Base-by-base conservation (phyloP, 176 grass and related monocot species). In the Melocanna baccifera region DNA sequence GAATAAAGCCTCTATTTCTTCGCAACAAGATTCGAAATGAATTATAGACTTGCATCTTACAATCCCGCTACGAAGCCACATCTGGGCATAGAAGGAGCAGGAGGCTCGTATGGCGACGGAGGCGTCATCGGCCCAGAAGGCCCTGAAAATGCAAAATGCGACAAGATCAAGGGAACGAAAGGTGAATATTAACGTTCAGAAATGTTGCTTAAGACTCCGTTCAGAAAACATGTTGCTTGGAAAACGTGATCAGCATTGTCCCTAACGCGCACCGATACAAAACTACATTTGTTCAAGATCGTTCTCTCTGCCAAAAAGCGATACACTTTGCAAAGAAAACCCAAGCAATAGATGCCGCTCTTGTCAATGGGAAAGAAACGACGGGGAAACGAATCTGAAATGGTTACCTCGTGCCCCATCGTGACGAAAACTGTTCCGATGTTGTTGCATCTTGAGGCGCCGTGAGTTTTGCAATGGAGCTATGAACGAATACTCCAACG, bases 61-160 rank as follows among this genome's bases (percentile, higher is more conserved):
- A 86, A 90, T 83, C 84, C 79, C 46, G 23, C 62, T 4, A 90
- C 14, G 79, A 90, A 86, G 73, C 47, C 61, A 6, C 66, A 45
- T 5, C 29, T 72, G 10, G 73, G 50, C 57, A 16, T 22, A 1
- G 79, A 79, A 23, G 47, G 66, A 13, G 71, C 66, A 9, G 65
- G 66, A 3, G 45, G 46, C 28, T 82, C 72, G 3, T 28, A 23
- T 15, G 23, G 36, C 65, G 84, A 66, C 18, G 88, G 83, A 56
- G 84, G 84, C 39, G 79, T 40, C 84, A 86, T 86, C n/a, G 73
- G 37, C 28, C 3, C 39, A 56, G 81, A 12, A 13, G 22, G 15
- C 4, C 59, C 84, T 90, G 34, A 39, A 48, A 26, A 36, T 48
- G 69, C 32, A 41, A 20, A 64, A 14, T 2, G 41, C 10, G n/a